Base-by-base conservation (phyloP, 2,329 filamentous ascomycete species). In the Zymoseptoria ardabiliae region DNA sequence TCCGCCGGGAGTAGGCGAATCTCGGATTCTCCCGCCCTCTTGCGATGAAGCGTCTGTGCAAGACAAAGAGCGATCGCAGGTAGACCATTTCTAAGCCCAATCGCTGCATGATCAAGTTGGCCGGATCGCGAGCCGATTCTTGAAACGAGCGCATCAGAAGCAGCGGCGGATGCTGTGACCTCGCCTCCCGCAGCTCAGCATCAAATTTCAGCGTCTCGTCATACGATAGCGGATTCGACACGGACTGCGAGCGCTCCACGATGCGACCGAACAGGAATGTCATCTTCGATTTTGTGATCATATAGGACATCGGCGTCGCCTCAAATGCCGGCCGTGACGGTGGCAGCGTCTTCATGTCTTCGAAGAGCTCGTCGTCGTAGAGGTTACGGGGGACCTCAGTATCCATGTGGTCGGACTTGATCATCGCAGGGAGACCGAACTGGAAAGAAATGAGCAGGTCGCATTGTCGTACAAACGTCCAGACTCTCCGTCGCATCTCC, bases 11-110 rank as follows among this genome's bases (percentile, higher is more conserved):
- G 70, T 94, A 90, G 8, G 86, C 84, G 69, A 96, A 97, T 8
- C 91, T 83, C 9, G 88, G 79, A 67, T 93, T 94, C 60, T 89
- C 84, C 53, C 89, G 81, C 4, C 91, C 89, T 60, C 86, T 84
- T n/a, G 84, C 80, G 59, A 96, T 82, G 72, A 94, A 97, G 64
- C 91, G 91, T 55, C 91, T 84, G 73, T 99, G 94, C 48, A 99
- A 82, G 21, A 96, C 83, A 68, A 91, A 95, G 68, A 96, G 82
- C 19, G 91, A 89, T 75, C 96, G 96, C 64, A 95, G 86, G 70
- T 91, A 96, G 4, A 97, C 77, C 54, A 94, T 87, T 62, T 94
- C 90, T 30, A 97, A 78, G 58, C 88, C 89, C 71, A 91, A 92
- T 25, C 92, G 86, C 55, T 92, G 88, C 77, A 96, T 88, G 59